phyloP scores from a whole-genome alignment of 75 land plant species.

The Pinus taeda region DNA sequence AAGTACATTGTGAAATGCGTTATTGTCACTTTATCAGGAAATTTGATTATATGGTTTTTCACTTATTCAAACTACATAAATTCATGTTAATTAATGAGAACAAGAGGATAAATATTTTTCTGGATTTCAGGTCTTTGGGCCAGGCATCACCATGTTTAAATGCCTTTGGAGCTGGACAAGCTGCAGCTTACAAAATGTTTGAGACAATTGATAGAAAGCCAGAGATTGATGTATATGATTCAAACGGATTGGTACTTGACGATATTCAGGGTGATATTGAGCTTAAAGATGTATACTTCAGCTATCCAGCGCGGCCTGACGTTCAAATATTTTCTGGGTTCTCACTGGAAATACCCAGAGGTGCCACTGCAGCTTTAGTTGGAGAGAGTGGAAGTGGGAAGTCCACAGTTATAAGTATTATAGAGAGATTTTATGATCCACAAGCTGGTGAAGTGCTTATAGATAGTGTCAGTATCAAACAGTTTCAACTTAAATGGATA shows the following conservation, averaged over 20 bases:
- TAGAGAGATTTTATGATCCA: slow-evolving; percentile 97
- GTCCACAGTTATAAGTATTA: slow-evolving; percentile 89
- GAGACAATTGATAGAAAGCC: slow-evolving; percentile 84
- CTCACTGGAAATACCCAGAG: slow-evolving; percentile 64
- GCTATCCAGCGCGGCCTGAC: too few relatives aligned
- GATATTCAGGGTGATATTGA: slow-evolving; percentile 20
- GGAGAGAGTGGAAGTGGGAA: slow-evolving; percentile 99
- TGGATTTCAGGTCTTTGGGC: slow-evolving; percentile 62
- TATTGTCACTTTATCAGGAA: background rate
- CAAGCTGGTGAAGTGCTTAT: slow-evolving; percentile 81
- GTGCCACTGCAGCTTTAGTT: slow-evolving; percentile 65
- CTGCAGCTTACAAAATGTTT: slow-evolving; percentile 96
- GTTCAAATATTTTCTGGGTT: slow-evolving; percentile 35
- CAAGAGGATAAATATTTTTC: background rate
- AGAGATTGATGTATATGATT: slow-evolving; percentile 76
- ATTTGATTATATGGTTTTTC: too few relatives aligned
- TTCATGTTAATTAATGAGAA: background rate
- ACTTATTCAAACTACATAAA: background rate
- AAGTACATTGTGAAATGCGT: background rate
- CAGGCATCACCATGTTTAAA: slow-evolving; percentile 77
- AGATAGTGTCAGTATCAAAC: slow-evolving; percentile 76
- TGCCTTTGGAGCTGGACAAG: slow-evolving; percentile 83
- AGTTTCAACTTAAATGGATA: slow-evolving; percentile 81
- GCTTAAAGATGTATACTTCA: too few relatives aligned
- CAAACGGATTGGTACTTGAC: slow-evolving; percentile 45